Evolutionary conservation across 2,329 filamentous ascomycete genomes (phyloP).

Genomic region (Alternaria solani): DNA sequence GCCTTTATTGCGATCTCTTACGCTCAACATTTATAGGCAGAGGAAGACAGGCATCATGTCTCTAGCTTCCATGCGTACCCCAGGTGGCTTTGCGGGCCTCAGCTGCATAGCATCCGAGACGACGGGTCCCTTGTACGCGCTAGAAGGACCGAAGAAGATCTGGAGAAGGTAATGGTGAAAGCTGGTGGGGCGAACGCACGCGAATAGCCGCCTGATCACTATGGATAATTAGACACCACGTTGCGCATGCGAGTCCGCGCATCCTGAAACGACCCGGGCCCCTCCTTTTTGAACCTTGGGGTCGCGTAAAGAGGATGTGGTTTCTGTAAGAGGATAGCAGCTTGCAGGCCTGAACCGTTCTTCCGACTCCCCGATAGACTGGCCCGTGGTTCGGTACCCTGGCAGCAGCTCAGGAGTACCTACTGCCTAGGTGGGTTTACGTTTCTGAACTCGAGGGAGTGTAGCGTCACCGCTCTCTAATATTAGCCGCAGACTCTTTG

Average conservation of each 20-base stretch:
- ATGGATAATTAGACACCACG: conserved; percentile 25
- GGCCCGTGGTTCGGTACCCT: conserved; percentile 12
- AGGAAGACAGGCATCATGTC: conserved; percentile 10
- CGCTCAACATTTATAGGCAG: conserved; percentile 8
- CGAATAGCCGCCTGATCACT: conserved; percentile 17
- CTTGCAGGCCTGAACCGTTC: background rate
- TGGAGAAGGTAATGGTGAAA: conserved; percentile 20
- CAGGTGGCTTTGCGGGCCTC: conserved; percentile 15
- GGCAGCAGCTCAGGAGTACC: conserved; percentile 7
- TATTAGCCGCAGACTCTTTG: conserved; percentile 7
- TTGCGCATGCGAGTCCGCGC: conserved; percentile 14
- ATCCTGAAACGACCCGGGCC: conserved; percentile 12
- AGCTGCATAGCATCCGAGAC: conserved; percentile 24
- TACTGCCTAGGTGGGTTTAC: too few relatives aligned
- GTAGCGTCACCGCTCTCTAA: background rate
- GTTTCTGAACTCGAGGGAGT: conserved; percentile 2
- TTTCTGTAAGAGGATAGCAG: conserved; percentile 4
- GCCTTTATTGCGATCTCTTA: background rate
- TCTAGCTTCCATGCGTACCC: conserved; percentile 13
- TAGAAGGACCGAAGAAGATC: conserved; percentile 31
- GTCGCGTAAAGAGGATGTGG: conserved; percentile 1
- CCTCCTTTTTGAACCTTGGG: conserved; percentile 4
- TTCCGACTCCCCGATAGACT: conserved; percentile 10
- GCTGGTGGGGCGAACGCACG: conserved; percentile 18
- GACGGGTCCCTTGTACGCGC: conserved; percentile 24